Percentiles rank a stretch among this genome's conserved stretches.
Conservation (phyloP, 192 early-diverging fungal genomes). For the Entomortierella chlamydospora region DNA sequence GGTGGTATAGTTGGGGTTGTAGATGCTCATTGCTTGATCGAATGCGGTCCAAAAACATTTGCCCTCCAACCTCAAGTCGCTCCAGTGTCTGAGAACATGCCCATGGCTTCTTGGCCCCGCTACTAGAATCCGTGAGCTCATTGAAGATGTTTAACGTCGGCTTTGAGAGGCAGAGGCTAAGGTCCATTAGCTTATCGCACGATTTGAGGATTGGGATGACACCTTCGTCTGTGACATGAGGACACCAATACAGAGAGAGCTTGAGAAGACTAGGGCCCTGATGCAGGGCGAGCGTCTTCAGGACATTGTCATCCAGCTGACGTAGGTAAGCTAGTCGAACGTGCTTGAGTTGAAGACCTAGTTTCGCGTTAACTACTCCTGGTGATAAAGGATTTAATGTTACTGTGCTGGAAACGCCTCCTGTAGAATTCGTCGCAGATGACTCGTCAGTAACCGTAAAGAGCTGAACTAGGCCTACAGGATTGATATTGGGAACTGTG, state of each 20-base stretch:
- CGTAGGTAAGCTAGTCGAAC: conserved; percentile 37
- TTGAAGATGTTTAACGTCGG: conserved; percentile 30
- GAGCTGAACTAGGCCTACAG: conserved; percentile 9
- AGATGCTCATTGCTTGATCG: conserved; percentile 36
- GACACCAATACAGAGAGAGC: conserved; percentile 43
- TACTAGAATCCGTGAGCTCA: neutral
- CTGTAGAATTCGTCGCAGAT: neutral
- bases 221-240: conserved; percentile 42
- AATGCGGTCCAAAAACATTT: conserved; percentile 45
- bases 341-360: conserved; percentile 24
- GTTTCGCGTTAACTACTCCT: neutral
- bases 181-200: conserved; percentile 29
- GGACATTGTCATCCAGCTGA: conserved; percentile 34
- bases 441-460: conserved; percentile 6
- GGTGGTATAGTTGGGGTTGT: conserved; percentile 51
- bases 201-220: conserved; percentile 27
- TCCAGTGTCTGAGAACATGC: conserved; percentile 38
- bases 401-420: neutral
- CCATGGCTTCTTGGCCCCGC: conserved; percentile 17
- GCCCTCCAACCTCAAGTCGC: conserved; percentile 38
- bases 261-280: conserved; percentile 28
- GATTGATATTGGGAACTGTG: conserved; percentile 20
- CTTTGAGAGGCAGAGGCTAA: conserved; percentile 37
- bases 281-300: conserved; percentile 13
- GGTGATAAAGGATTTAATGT: neutral